A percentile compares a stretch with the other conserved stretches of the same genome.
Evolutionary conservation across 139 green algal genomes (phyloP).

Genomic region (Ettlia oleoabundans): DNA sequence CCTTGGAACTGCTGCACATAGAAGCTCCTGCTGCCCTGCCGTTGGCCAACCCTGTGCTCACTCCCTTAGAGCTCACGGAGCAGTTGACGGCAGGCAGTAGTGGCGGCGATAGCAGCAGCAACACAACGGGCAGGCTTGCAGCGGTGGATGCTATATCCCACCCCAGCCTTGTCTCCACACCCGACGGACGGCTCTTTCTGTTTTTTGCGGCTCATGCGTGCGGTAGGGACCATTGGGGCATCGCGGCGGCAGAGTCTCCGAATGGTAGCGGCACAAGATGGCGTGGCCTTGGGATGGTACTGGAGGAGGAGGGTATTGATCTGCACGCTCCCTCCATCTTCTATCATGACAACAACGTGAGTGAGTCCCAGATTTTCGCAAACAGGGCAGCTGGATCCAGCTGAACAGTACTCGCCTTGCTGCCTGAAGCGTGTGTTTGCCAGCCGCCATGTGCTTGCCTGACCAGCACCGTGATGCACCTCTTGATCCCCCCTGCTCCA

Average conservation of each 20-base stretch:
- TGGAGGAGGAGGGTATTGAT: background rate
- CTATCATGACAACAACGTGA: background rate
- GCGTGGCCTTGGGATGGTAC: constrained; percentile 20
- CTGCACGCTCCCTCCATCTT: constrained; percentile 22
- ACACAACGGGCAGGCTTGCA: background rate
- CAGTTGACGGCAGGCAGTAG: background rate
- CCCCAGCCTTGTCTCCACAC: background rate
- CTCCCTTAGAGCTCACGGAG: background rate
- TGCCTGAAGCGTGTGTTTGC: background rate
- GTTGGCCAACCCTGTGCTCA: constrained; percentile 43
- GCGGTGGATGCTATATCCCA: background rate
- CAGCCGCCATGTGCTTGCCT: background rate
- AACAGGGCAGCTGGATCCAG: no score
- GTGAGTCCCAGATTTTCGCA: no score
- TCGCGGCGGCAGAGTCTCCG: constrained; percentile 19
- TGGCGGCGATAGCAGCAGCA: background rate
- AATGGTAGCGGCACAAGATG: constrained; percentile 27
- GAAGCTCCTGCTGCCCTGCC: constrained; percentile 18
- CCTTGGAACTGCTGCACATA: constrained; percentile 20
- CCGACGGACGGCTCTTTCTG: background rate
- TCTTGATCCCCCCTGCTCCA: no score
- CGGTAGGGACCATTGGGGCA: background rate
- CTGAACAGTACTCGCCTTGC: no score
- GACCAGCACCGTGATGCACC: no score
- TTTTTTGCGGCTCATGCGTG: constrained; percentile 36